These are phyloP conservation scores for Polychaeton citri DNA, from an alignment of 2,329 filamentous ascomycete species.

Conservation along the genomic window DNA sequence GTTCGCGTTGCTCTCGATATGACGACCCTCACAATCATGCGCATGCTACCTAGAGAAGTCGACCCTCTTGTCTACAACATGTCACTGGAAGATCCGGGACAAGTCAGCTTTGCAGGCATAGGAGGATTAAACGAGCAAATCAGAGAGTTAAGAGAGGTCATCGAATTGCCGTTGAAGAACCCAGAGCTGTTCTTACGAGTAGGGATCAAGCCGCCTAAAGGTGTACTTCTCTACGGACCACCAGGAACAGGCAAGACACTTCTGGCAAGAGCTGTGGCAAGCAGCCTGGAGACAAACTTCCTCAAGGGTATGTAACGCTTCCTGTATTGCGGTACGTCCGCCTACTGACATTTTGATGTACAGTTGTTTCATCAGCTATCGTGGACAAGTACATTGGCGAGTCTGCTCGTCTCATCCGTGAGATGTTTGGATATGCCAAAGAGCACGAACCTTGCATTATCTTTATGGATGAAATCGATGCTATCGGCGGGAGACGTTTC, in stretches of 20 bases:
- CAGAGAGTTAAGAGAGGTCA: conserved; percentile 90
- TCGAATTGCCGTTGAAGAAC: conserved; percentile 95
- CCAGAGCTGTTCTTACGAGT: conserved; percentile 93
- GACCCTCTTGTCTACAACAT: conserved; percentile 99
- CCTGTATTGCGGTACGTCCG: too few species aligned
- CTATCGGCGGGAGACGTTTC: conserved; percentile 91
- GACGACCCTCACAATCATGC: conserved; percentile 99
- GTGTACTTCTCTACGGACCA: conserved; percentile 87
- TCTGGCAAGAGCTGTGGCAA: conserved; percentile 85
- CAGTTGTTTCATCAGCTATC: conserved; percentile 95
- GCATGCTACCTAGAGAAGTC: conserved; percentile 96
- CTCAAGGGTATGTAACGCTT: conserved; percentile 56
- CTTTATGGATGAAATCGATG: conserved; percentile 99
- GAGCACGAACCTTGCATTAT: conserved; percentile 99
- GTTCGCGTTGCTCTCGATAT: conserved; percentile 96
- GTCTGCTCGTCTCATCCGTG: conserved; percentile 88
- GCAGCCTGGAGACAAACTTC: conserved; percentile 95
- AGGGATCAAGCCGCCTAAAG: conserved; percentile 97
- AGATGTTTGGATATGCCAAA: conserved; percentile 99
- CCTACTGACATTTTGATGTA: conserved; percentile 7
- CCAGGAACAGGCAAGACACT: conserved; percentile 96
- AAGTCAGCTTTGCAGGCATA: conserved; percentile 95
- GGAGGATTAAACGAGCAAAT: conserved; percentile 98
- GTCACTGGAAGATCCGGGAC: conserved; percentile 94
- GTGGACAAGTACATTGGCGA: conserved; percentile 99